Percentiles rank a stretch among this genome's conserved stretches.
Evolutionary conservation across 2,329 filamentous ascomycete species (phyloP).

Genomic region (Penicillium sclerotiorum): DNA sequence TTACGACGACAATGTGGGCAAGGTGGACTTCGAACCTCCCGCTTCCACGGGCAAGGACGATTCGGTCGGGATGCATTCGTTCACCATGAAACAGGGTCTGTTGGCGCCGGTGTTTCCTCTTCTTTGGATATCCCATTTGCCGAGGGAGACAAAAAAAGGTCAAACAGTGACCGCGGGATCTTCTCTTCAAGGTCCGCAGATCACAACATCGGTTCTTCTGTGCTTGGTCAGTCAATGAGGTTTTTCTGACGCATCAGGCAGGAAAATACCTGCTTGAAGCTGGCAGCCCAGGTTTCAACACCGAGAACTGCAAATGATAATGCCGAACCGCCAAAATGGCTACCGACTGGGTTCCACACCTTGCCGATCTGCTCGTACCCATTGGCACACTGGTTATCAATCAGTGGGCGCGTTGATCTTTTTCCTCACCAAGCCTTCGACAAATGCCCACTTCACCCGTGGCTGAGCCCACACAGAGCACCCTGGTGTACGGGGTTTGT

Average conservation of each 20-base stretch:
- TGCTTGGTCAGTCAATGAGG: no score
- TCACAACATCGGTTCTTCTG: no score
- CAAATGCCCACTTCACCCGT: conserved; percentile 8
- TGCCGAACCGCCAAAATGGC: conserved; percentile 3
- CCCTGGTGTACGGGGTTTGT: not conserved
- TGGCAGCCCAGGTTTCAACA: not conserved
- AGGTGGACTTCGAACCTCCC: not conserved
- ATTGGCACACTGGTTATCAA: conserved; percentile 17
- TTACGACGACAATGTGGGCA: conserved; percentile 18
- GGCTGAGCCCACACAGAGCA: not conserved
- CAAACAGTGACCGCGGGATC: not conserved
- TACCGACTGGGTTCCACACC: conserved; percentile 11
- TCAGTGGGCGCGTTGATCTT: conserved; percentile 10
- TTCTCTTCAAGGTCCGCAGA: not conserved
- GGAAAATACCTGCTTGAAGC: not conserved
- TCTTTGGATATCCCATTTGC: not conserved
- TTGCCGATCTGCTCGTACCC: conserved; percentile 6
- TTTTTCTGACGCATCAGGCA: not conserved
- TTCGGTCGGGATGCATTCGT: not conserved
- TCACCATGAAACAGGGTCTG: conserved; percentile 2
- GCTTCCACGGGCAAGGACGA: not conserved
- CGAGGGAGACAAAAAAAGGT: not conserved
- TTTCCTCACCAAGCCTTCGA: conserved; percentile 3
- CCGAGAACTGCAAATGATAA: not conserved
- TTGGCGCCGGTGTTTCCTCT: not conserved